These are phyloP conservation scores for Orbilia oligospora DNA, from an alignment of 2,329 filamentous ascomycete genomes.

Conservation along the genomic window DNA sequence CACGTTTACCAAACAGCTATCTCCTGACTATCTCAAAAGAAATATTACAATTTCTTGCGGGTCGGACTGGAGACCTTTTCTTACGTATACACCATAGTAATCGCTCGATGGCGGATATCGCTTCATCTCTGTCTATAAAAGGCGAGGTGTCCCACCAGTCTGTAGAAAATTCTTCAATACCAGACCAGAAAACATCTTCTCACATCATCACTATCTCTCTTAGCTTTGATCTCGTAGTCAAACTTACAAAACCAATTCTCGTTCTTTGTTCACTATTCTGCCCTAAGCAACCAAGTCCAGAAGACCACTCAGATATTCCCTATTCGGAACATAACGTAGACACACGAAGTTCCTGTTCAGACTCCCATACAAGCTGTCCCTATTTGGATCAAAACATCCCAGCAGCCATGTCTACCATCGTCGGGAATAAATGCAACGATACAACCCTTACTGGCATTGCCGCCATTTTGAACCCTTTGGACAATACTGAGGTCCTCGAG, in stretches of 20 bases:
- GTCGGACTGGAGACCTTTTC: not conserved
- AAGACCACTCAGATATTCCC: slow-evolving; percentile 13
- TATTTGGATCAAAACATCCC: slow-evolving; percentile 1
- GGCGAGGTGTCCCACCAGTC: slow-evolving; percentile 19
- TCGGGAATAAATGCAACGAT: not conserved
- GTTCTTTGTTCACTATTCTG: slow-evolving; percentile 17
- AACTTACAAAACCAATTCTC: slow-evolving; percentile 26
- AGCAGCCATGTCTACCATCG: slow-evolving; percentile 17
- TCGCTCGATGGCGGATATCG: slow-evolving; percentile 20
- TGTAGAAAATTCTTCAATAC: slow-evolving; percentile 11
- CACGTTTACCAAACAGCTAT: slow-evolving; percentile 11
- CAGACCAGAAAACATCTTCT: slow-evolving; percentile 23
- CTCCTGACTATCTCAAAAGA: slow-evolving; percentile 17
- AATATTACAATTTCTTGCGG: slow-evolving; percentile 7
- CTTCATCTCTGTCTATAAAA: slow-evolving; percentile 28
- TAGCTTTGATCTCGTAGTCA: slow-evolving; percentile 18
- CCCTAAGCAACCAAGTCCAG: slow-evolving; percentile 13
- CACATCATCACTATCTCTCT: slow-evolving; percentile 15
- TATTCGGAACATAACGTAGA: slow-evolving; percentile 8
- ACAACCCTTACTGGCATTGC: slow-evolving; percentile 12
- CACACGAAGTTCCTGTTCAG: slow-evolving; percentile 12
- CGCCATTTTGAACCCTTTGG: slow-evolving; percentile 27
- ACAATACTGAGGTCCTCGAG: slow-evolving; percentile 1
- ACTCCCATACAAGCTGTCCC: slow-evolving; percentile 1
- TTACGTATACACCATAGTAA: slow-evolving; percentile 9